A percentile compares a stretch with the other conserved stretches of the same genome.
Conservation (phyloP, 176 grass and related monocot species). For the Avena eriantha region DNA sequence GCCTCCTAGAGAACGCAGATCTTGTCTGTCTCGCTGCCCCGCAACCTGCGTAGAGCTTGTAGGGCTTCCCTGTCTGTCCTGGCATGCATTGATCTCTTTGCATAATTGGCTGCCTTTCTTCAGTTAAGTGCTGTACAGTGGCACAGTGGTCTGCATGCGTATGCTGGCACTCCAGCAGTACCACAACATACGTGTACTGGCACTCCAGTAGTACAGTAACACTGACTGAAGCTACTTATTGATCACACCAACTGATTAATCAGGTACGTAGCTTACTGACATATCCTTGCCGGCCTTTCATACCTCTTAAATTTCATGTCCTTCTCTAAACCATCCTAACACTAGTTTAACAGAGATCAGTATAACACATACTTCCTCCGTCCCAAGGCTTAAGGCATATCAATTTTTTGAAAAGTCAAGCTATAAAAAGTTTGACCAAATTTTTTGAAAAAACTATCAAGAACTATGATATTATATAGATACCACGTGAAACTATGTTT, state of each 20-base stretch:
- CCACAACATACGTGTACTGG: slow-evolving; percentile 1
- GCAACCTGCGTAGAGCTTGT: neutral
- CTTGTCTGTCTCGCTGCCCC: neutral
- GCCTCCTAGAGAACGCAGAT: neutral
- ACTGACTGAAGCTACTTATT: slow-evolving; percentile 1
- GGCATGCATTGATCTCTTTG: slow-evolving; percentile 6
- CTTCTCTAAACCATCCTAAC: slow-evolving; percentile 9
- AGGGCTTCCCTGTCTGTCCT: slow-evolving; percentile 4
- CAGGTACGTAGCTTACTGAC: slow-evolving; percentile 12
- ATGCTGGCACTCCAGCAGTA: neutral
- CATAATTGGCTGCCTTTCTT: slow-evolving; percentile 19
- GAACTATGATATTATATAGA: no score
- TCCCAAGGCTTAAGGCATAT: no score
- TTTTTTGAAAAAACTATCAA: no score
- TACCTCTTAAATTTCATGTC: neutral
- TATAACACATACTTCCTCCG: neutral
- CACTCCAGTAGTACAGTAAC: slow-evolving; percentile 1
- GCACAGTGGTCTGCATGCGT: slow-evolving; percentile 8
- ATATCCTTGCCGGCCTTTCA: neutral
- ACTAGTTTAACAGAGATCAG: slow-evolving; percentile 5
- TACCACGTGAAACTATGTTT: no score
- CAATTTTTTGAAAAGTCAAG: no score
- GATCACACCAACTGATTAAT: neutral
- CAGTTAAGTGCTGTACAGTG: slow-evolving; percentile 16
- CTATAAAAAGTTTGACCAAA: no score